Conservation (phyloP, 2,329 filamentous ascomycete genomes). For the Paramyrothecium sp. region DNA sequence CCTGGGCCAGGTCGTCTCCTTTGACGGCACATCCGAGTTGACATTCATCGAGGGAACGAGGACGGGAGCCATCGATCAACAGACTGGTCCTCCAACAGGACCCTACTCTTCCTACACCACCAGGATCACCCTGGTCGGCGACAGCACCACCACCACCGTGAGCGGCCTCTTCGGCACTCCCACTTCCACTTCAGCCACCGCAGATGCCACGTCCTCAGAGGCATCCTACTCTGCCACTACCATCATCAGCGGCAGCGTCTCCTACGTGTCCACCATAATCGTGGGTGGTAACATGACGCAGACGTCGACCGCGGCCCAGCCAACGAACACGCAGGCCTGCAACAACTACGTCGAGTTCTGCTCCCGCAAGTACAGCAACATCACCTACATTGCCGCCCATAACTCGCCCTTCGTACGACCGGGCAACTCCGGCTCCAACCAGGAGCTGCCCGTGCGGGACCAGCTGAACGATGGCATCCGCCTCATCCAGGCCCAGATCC, state of each 20-base stretch:
- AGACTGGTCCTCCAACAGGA: constrained; percentile 38
- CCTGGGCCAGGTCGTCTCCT: constrained; percentile 23
- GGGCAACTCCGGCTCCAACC: constrained; percentile 75
- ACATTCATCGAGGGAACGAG: constrained; percentile 35
- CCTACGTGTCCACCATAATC: constrained; percentile 38
- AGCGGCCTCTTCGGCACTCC: constrained; percentile 23
- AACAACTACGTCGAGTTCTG: constrained; percentile 80
- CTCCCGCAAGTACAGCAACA: constrained; percentile 73
- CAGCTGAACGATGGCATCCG: constrained; percentile 78
- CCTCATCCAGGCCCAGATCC: constrained; percentile 63
- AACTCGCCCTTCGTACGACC: constrained; percentile 75
- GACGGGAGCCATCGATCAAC: constrained; percentile 33
- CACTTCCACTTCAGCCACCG: constrained; percentile 11
- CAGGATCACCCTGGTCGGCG: constrained; percentile 38
- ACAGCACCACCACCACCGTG: constrained; percentile 26
- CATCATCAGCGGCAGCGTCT: constrained; percentile 29
- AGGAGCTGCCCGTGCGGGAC: constrained; percentile 62
- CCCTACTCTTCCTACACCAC: constrained; percentile 43
- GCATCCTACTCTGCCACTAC: constrained; percentile 39
- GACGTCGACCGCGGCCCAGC: constrained; percentile 31
- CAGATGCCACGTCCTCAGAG: constrained; percentile 25
- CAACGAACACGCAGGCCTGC: constrained; percentile 75
- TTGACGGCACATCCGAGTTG: constrained; percentile 29
- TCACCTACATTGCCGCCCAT: constrained; percentile 75
- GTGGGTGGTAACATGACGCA: constrained; percentile 37